These are phyloP conservation scores for Monascus purpureus DNA, from an alignment of 495 filamentous ascomycete species.

Conservation along the genomic window DNA sequence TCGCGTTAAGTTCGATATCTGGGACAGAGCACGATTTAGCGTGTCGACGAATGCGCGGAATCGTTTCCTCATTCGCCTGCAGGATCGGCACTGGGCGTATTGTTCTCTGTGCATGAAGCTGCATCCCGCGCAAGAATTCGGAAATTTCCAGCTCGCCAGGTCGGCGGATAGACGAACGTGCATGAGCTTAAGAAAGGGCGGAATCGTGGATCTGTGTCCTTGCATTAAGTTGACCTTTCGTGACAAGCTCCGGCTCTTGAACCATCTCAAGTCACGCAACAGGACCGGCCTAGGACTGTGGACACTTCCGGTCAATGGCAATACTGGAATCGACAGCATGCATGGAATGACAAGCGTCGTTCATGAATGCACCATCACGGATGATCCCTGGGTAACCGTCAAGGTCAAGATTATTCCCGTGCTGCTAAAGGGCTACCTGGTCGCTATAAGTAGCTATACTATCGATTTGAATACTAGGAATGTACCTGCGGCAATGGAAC, in stretches of 20 bases:
- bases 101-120: not conserved
- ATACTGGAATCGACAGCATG: too few relatives aligned
- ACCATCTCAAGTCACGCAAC: conserved; percentile 23
- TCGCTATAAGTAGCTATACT: too few relatives aligned
- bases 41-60: not conserved
- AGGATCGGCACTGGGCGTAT: not conserved
- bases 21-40: not conserved
- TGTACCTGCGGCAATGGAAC: too few relatives aligned
- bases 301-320: conserved; percentile 12
- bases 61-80: not conserved
- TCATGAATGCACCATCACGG: too few relatives aligned
- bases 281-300: too few relatives aligned
- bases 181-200: not conserved
- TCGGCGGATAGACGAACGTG: not conserved
- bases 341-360: too few relatives aligned
- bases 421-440: too few relatives aligned
- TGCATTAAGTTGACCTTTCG: not conserved
- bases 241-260: conserved; percentile 14
- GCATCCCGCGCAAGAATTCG: not conserved
- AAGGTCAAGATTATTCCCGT: too few relatives aligned
- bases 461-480: too few relatives aligned
- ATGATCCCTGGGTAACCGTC: too few relatives aligned
- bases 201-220: not conserved
- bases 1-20: not conserved
- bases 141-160: not conserved